These are phyloP conservation scores for Tetrahymena malaccensis DNA, from an alignment of 73 alveolate species.

Conservation along the genomic window DNA sequence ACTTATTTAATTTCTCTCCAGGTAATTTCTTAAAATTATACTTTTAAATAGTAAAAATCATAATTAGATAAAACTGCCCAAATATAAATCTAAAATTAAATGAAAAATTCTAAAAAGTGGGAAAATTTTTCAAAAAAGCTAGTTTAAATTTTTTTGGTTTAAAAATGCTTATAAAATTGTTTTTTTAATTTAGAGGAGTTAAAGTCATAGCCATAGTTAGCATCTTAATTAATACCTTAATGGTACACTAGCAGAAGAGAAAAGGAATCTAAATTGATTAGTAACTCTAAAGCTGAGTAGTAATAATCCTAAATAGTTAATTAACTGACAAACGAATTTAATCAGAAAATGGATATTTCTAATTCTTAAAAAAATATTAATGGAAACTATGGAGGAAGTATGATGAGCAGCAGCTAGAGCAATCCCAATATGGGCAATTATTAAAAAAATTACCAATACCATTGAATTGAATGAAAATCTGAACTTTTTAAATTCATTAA, in stretches of 20 bases:
- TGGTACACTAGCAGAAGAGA: constrained; percentile 16
- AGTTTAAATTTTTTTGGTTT: background rate
- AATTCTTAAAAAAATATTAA: background rate
- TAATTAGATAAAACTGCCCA: background rate
- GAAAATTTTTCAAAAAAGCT: no score
- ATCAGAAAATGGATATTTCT: background rate
- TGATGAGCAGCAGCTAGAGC: background rate
- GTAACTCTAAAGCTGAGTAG: background rate
- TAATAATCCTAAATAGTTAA: background rate
- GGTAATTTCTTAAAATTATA: background rate
- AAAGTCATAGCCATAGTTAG: constrained; percentile 16
- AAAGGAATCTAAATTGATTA: constrained; percentile 1
- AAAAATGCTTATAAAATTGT: background rate
- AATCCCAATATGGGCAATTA: background rate
- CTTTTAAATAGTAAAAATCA: background rate
- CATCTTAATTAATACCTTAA: constrained; percentile 12
- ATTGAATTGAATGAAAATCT: background rate
- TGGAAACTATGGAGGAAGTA: background rate
- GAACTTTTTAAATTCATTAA: background rate
- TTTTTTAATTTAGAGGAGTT: constrained; percentile 16
- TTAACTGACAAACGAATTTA: background rate
- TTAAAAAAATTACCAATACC: background rate
- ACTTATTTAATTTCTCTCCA: constrained; percentile 41
- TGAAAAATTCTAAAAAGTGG: no score
- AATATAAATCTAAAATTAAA: no score